Evolutionary conservation across 129 eudicot species (phyloP), one percentile per base, ranked within the genome.

Genomic region (Escallonia rubra): DNA sequence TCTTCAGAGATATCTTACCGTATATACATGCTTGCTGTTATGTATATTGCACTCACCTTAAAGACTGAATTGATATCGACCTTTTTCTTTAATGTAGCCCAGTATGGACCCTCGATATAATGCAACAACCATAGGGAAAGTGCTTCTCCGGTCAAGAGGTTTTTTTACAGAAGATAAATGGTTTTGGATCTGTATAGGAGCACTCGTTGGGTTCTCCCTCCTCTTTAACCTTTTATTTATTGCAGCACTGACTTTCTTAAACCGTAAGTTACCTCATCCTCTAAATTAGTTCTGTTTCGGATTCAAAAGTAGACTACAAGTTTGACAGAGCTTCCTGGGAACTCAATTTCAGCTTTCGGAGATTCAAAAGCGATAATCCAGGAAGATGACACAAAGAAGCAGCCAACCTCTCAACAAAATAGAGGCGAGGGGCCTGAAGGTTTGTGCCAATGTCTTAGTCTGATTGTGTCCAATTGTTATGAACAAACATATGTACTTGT

Each of bases 161-260:
- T 74, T 90, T 84, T 86, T 79, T 72, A 68, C 76, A 2, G 78
- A 82, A 38, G 79, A 82, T 13, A 70, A 81, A 16, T 71, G 78
- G 97, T 90, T 67, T 67, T 90, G 97, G 97, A 86, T 86, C 58
- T 83, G 95, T 65, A 79, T 90, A 5, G 47, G 65, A 40, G 95
- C 84, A 3, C 81, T 90, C 13, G 77, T 90, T 42, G 91, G 76
- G 58, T 86, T 84, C 68, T 80, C 95, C 3, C 56, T 87, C 51
- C 64, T 90, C 59, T 86, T 86, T 78, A 90, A 84, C 61, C 41
- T 86, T 66, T 71, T 82, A 65, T 90, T 86, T 67, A 82, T 90
- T 66, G 64, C 72, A 46, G 89, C 97, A 43, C 69, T 90, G 47
- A 82, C 95, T n/a, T 90, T 69, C 77, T 63, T 90, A 15, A 80